Base-by-base conservation (phyloP, 371 early-diverging fungal genomes). In the Rhizopus delemar region DNA sequence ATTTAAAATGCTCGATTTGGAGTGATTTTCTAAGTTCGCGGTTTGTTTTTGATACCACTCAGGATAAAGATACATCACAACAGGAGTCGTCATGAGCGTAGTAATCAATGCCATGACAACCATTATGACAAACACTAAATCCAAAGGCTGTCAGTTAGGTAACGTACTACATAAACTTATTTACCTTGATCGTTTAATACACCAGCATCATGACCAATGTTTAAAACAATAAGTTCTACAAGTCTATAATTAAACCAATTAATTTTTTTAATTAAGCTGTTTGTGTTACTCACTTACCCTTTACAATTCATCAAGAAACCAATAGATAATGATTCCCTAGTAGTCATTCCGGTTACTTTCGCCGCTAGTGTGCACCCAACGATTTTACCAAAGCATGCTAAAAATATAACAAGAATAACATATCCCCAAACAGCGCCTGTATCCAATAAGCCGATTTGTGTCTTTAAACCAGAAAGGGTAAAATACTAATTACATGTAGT, bases 301-400 rank as follows among this genome's bases (percentile, higher is more conserved):
- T 96, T 97, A 66, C 93, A 93, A 75, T 92, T 95, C 98, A 97
- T 97, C 50, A 97, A 74, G 49, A 94, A 73, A 3, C 97, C 98
- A 38, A 96, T 84, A 1, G 95, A 82, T 7, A 90, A 73, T 1
- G 93, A 90, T 71, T 97, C 96, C 41, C 96, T 83, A 83, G 85
- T 86, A 11, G 78, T 80, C 62, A 93, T 80, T 32, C 89, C 89
- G 35, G 75, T 74, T 4, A 84, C n/a, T 51, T 78, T 78, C 0
- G 95, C 92, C 0, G 94, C 89, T 2, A 72, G 22, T 0, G 91
- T 82, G 62, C 95, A 93, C 4, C 96, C 95, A 12, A 85, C 68
- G 57, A 96, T 86, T 69, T 96, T 97, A 3, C 98, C 97, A 55
- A 87, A 67, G 53, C 91, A 91, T 5, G 93, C 94, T 4, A 86